A percentile compares a stretch with the other conserved stretches of the same genome.
Conservation (phyloP, 306 rosid genomes). For the Pyrus bretschneideri region DNA sequence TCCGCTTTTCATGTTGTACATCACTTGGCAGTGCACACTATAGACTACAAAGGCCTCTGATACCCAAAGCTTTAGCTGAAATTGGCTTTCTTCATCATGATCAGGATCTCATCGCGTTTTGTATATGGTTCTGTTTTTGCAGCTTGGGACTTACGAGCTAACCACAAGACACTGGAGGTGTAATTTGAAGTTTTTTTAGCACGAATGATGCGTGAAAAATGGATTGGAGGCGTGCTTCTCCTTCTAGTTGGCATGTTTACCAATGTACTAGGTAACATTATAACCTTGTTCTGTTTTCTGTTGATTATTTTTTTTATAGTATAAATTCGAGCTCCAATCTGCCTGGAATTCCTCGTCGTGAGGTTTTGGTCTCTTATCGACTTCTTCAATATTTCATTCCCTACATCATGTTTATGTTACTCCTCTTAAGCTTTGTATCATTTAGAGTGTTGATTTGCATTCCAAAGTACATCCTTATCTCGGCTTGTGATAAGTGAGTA, state of each 20-base stretch:
- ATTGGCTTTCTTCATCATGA: not conserved
- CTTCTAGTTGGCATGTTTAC: constrained; percentile 43
- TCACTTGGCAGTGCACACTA: not conserved
- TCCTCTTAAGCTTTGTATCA: not conserved
- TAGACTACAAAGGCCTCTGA: not conserved
- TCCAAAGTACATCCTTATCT: not conserved
- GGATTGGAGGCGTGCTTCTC: constrained; percentile 42
- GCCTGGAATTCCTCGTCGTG: not conserved
- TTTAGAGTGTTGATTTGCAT: not conserved
- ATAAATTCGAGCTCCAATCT: not conserved
- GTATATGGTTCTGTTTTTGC: constrained; percentile 12
- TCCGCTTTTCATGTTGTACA: too few species aligned
- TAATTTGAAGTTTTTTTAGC: constrained; percentile 23
- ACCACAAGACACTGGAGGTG: constrained; percentile 18
- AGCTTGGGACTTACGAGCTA: constrained; percentile 14
- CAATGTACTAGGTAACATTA: constrained; percentile 46
- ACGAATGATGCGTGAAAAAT: constrained; percentile 43
- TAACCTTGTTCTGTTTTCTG: constrained; percentile 3
- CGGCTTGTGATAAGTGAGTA: not conserved
- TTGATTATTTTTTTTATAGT: not conserved
- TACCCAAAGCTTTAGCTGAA: not conserved
- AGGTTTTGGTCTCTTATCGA: not conserved
- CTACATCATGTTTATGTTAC: not conserved
- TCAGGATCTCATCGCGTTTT: constrained; percentile 15
- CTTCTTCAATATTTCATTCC: not conserved